Conservation (phyloP, 2,329 filamentous ascomycete species). For the Xylariaceae sp. region DNA sequence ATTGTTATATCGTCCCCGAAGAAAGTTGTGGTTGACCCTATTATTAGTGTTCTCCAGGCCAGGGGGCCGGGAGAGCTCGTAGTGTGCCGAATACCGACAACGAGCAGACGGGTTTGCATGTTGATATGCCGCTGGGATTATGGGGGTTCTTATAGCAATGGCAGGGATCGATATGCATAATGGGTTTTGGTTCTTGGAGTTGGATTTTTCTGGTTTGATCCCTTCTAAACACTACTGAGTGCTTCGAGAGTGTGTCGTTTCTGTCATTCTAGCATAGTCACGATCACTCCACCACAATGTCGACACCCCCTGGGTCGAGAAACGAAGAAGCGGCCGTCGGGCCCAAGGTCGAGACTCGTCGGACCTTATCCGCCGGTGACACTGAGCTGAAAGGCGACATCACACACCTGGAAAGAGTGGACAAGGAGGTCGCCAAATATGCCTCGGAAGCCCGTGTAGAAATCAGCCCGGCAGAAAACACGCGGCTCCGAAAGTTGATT, state of each 20-base stretch:
- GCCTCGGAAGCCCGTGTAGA: slow-evolving; percentile 50
- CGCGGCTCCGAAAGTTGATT: slow-evolving; percentile 57
- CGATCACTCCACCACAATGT: slow-evolving; percentile 20
- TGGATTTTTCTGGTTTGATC: background rate
- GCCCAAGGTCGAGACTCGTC: slow-evolving; percentile 31
- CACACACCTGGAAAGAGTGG: slow-evolving; percentile 49
- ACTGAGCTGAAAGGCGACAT: slow-evolving; percentile 45
- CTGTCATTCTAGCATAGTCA: background rate
- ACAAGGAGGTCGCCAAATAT: slow-evolving; percentile 68
- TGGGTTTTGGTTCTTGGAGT: no score
- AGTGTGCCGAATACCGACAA: background rate
- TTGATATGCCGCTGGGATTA: no score
- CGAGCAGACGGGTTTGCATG: no score
- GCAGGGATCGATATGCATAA: slow-evolving; percentile 5
- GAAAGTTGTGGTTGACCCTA: background rate
- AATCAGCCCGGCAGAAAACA: slow-evolving; percentile 56
- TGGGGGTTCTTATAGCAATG: no score
- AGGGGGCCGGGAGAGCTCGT: background rate
- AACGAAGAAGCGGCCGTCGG: slow-evolving; percentile 18
- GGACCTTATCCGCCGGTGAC: slow-evolving; percentile 26
- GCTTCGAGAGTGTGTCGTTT: background rate
- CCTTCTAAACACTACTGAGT: background rate
- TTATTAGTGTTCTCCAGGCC: background rate
- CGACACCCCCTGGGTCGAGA: no score
- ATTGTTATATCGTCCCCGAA: background rate